phyloP scores from a whole-genome alignment of 2,329 filamentous ascomycete genomes.

The Fusarium secorum region DNA sequence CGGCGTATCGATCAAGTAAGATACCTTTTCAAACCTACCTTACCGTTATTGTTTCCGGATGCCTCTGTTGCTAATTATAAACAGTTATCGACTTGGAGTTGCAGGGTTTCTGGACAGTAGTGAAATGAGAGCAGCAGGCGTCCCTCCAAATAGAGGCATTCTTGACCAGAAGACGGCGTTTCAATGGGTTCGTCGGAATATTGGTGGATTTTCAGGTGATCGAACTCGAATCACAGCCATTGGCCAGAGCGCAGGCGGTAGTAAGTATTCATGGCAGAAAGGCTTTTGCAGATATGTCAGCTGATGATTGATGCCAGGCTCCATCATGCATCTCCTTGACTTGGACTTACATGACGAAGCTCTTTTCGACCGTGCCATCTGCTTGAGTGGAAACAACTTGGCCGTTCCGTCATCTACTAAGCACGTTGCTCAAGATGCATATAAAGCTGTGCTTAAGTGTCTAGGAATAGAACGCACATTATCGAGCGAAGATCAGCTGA shows the following conservation, averaged over 20 bases:
- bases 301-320: not conserved
- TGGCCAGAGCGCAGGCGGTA: not conserved
- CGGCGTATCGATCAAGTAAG: not conserved
- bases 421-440: not conserved
- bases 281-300: not conserved
- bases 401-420: not conserved
- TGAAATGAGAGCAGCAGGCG: not conserved
- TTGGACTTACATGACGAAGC: not conserved
- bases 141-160: not conserved
- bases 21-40: too few relatives aligned
- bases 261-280: not conserved
- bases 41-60: too few relatives aligned
- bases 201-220: not conserved
- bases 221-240: not conserved
- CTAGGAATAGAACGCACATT: not conserved
- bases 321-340: not conserved
- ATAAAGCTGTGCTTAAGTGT: not conserved
- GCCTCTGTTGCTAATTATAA: fast-evolving
- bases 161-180: not conserved
- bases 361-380: not conserved
- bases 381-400: not conserved
- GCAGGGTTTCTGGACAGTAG: not conserved
- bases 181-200: not conserved
- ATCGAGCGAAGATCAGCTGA: not conserved
- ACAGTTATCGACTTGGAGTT: not conserved